Conservation (phyloP, 345 rosid species). For the Eutrema heterophyllum region DNA sequence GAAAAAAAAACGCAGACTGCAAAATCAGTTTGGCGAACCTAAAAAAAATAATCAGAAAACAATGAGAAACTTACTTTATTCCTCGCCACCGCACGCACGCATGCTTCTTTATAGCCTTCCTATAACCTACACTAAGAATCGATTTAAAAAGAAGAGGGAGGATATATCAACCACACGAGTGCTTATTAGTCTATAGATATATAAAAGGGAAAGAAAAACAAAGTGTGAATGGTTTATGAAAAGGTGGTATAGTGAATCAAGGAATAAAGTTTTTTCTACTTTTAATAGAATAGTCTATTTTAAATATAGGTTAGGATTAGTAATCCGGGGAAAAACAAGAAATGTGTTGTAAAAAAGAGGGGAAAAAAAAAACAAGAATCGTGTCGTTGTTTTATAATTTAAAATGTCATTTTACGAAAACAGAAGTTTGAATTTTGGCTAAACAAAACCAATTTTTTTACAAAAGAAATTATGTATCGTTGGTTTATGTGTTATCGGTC, state of each 20-base stretch:
- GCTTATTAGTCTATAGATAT: conserved; percentile 3
- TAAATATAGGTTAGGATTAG: not conserved
- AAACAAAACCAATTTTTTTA: too few species aligned
- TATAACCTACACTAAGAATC: conserved; percentile 16
- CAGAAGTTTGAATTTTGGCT: not conserved
- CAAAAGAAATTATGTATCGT: not conserved
- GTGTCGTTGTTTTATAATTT: not conserved
- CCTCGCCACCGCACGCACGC: conserved; percentile 14
- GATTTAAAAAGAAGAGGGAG: conserved; percentile 9
- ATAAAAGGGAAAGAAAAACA: not conserved
- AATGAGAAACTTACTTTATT: conserved; percentile 11
- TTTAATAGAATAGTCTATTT: not conserved
- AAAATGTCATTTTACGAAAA: not conserved
- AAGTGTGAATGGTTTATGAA: conserved; percentile 11
- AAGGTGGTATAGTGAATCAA: conserved; percentile 16
- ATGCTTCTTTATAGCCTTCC: conserved; percentile 23
- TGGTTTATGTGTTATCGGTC: not conserved
- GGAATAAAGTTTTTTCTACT: conserved; percentile 17
- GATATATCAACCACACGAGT: conserved; percentile 27
- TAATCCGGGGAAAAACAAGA: not conserved
- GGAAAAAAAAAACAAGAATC: not conserved
- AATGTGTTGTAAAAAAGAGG: not conserved
- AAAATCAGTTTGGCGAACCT: not conserved
- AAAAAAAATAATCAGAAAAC: not conserved
- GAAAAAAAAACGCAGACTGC: not conserved